Evolutionary conservation across 1,284 basidiomycete genomes (phyloP), one percentile per base, ranked within the genome.

Genomic region (Xanthoconium separans): DNA sequence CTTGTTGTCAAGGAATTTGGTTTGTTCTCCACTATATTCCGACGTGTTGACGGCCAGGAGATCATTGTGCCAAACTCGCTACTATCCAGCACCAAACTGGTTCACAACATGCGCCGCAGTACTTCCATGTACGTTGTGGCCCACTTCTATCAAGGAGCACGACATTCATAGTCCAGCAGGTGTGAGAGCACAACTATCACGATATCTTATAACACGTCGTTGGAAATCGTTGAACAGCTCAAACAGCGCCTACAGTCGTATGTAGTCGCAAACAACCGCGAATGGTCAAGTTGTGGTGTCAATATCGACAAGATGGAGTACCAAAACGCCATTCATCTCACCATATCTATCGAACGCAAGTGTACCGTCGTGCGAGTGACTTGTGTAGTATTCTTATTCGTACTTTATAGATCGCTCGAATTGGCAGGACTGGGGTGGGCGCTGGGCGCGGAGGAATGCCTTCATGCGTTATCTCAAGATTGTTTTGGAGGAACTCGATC

Each of bases 381-480:
- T 50, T n/a, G 5, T 2, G 7, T 7, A 7, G n/a, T 18, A 30
- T 34, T 27, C 55, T 72, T n/a, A 68, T 53, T 44, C 33, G 24
- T 16, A 27, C 22, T 15, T 43, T 59, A 42, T 56, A 87, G 85
- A 89, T 69, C 83, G 85, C 53, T 78, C 85, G 39, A 91, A 91
- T 66, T 93, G 90, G 90, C 91, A 93, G 68, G 89, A 92, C 61
- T 93, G 91, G 90, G 89, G 87, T 50, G 88, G 82, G 13, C 78
- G 90, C 53, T 92, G 85, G 87, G 75, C 73, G 11, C 81, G 87
- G 43, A 82, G 87, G 57, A 90, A 80, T 12, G 74, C 70, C 29
- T 87, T 90, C 68, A 89, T 91, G 85, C 79, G 84, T 50, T 71
- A 86, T 62, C 75, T 91, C 52, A 90, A 89, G 70, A 77, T 72